A percentile compares a stretch with the other conserved stretches of the same genome.
These are phyloP conservation scores for Arabidopsis thaliana DNA, from an alignment of 345 rosid species.

Conservation along the genomic window DNA sequence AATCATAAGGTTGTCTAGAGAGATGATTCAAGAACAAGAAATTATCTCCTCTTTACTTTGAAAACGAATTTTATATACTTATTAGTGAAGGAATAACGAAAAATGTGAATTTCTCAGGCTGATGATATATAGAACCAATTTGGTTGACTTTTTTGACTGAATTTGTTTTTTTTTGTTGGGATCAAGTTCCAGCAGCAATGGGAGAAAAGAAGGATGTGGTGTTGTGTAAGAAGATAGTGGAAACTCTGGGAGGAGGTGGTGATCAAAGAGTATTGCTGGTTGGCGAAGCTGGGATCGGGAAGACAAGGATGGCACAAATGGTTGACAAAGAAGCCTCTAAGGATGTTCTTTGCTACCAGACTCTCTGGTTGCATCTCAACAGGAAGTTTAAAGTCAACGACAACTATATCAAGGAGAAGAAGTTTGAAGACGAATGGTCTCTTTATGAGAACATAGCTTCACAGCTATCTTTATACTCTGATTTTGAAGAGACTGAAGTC, in stretches of 20 bases:
- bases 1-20: too few species aligned
- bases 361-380: conserved; percentile 49
- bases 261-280: conserved; percentile 32
- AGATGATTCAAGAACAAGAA: too few species aligned
- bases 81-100: too few species aligned
- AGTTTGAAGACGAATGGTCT: conserved; percentile 6
- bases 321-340: conserved; percentile 9
- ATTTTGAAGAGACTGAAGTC: conserved; percentile 44
- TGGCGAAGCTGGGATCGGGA: conserved; percentile 55
- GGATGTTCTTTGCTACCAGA: background rate
- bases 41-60: too few species aligned
- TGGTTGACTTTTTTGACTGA: too few species aligned
- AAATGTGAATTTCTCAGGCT: too few species aligned
- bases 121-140: too few species aligned
- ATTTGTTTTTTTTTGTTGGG: too few species aligned
- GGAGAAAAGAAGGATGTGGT: background rate
- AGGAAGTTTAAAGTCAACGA: background rate
- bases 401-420: too few species aligned
- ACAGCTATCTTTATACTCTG: conserved; percentile 46
- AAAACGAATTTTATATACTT: too few species aligned
- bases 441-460: conserved; percentile 48
- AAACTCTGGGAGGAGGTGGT: background rate
- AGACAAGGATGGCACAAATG: conserved; percentile 55
- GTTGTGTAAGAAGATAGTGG: background rate
- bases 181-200: too few species aligned